These are phyloP conservation scores for Nemania serpens DNA, from an alignment of 2,329 filamentous ascomycete genomes.

Conservation along the genomic window DNA sequence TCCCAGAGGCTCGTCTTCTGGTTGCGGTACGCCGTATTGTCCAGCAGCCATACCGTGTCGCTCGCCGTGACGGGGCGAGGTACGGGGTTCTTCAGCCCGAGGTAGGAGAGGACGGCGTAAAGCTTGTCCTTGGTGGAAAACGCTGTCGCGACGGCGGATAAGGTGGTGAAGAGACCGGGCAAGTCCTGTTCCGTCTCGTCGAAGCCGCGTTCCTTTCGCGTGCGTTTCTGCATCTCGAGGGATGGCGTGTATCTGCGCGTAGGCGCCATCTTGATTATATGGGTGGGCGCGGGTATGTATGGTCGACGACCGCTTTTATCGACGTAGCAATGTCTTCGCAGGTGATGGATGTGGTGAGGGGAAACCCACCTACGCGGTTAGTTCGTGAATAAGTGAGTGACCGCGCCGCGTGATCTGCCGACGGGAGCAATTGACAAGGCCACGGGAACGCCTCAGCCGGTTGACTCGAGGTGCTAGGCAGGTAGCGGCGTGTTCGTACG, in stretches of 20 bases:
- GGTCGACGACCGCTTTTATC: no score
- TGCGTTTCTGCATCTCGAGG: conserved; percentile 54
- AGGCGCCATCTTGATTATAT: conserved; percentile 25
- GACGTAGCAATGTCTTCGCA: no score
- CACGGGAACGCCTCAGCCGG: conserved; percentile 12
- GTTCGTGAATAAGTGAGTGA: conserved; percentile 27
- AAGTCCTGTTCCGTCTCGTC: conserved; percentile 56
- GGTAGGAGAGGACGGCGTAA: conserved; percentile 53
- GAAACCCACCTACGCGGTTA: not conserved
- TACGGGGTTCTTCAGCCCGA: conserved; percentile 61
- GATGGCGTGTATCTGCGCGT: conserved; percentile 30
- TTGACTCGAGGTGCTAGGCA: not conserved
- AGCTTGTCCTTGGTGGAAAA: conserved; percentile 35
- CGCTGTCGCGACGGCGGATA: conserved; percentile 34
- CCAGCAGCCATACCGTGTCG: conserved; percentile 85
- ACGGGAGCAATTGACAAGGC: conserved; percentile 6
- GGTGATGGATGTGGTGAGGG: no score
- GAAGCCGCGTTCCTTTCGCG: conserved; percentile 55
- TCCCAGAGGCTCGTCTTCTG: conserved; percentile 64
- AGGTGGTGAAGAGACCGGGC: conserved; percentile 40
- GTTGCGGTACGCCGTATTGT: conserved; percentile 80
- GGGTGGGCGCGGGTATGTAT: not conserved
- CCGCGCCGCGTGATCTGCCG: conserved; percentile 28
- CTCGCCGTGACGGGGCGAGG: conserved; percentile 62
- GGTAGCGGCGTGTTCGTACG: no score